These are phyloP conservation scores for Puccinia novopanici DNA, from an alignment of 1,284 basidiomycete species.

Conservation along the genomic window DNA sequence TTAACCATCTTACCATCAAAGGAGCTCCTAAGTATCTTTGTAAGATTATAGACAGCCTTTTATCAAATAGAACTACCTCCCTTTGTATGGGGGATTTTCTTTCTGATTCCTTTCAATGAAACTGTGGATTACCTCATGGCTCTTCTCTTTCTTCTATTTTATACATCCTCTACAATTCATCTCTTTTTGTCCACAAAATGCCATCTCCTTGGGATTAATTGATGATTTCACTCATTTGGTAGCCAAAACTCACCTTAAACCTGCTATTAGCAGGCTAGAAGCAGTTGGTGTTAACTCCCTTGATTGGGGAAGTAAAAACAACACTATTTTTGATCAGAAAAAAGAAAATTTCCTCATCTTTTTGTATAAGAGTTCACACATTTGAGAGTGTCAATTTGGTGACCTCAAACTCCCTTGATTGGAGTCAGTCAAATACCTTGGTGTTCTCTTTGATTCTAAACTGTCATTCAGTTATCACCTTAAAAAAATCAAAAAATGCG, in stretches of 20 bases:
- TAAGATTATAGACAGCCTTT: not conserved
- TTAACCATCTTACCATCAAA: not conserved
- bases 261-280: not conserved
- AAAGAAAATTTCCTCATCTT: conserved; percentile 14
- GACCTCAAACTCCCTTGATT: not conserved
- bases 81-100: conserved; percentile 13
- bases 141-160: conserved; percentile 26
- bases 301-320: not conserved
- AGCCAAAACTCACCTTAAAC: not conserved
- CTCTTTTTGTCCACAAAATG: not conserved
- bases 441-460: not conserved
- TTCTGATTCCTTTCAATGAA: not conserved
- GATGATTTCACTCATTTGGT: conserved; percentile 17
- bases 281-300: not conserved
- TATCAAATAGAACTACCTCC: conserved; percentile 4
- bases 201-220: conserved; percentile 19
- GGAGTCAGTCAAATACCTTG: not conserved
- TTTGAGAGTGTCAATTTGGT: not conserved
- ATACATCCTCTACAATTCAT: conserved; percentile 37
- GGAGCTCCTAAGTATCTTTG: not conserved
- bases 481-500: not conserved
- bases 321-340: conserved; percentile 27
- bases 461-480: not conserved
- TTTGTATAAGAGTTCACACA: not conserved
- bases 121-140: conserved; percentile 33